phyloP scores from a whole-genome alignment of 2,329 filamentous ascomycete species.

The Biscogniauxia marginata region DNA sequence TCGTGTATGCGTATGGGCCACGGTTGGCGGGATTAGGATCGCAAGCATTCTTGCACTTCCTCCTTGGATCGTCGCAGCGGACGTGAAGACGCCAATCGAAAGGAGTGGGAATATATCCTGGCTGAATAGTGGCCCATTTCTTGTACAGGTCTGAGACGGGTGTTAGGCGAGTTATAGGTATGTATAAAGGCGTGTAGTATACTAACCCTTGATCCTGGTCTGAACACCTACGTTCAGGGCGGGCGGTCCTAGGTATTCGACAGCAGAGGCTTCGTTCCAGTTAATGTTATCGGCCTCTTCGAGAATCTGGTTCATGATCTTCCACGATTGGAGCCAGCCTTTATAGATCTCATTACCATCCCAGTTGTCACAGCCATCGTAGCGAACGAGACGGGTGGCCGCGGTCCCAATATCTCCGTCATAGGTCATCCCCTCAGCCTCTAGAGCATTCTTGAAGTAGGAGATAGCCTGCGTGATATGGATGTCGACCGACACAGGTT shows the following conservation, averaged over 20 bases:
- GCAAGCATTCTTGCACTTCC: slow-evolving; percentile 1
- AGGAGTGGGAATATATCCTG: neutral
- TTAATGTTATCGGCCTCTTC: neutral
- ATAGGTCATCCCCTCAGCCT: neutral
- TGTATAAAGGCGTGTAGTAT: neutral
- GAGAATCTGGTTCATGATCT: slow-evolving; percentile 4
- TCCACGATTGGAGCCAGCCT: slow-evolving; percentile 3
- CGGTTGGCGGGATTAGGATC: neutral
- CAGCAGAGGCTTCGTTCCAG: slow-evolving; percentile 2
- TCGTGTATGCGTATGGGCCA: slow-evolving; percentile 3
- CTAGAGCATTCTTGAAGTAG: neutral
- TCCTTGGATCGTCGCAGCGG: slow-evolving; percentile 5
- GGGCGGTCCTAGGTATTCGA: neutral
- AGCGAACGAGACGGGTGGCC: neutral
- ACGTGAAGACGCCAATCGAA: slow-evolving; percentile 4
- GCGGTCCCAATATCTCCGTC: neutral
- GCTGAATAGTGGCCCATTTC: neutral
- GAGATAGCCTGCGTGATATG: neutral
- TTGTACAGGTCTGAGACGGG: neutral
- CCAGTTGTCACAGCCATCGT: neutral
- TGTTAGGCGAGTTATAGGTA: no score
- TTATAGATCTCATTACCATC: slow-evolving; percentile 1
- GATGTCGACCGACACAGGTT: neutral
- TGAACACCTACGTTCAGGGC: neutral
- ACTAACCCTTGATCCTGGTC: neutral